Evolutionary conservation across 768 basidiomycete genomes (phyloP).

Genomic region (Pleurotus ostreatus): DNA sequence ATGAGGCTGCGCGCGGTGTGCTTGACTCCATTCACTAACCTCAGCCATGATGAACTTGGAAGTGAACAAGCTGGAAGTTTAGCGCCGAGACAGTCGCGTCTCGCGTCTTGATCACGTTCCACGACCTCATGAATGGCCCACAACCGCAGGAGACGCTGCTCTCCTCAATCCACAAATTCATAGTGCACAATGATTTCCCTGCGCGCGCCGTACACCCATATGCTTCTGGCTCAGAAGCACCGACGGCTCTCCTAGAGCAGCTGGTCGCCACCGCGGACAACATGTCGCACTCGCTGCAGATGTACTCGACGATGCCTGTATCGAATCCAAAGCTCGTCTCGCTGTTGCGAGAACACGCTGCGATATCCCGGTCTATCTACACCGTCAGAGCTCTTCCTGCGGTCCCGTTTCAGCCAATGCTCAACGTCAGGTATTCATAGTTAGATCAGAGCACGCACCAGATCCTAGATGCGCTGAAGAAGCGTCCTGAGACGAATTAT

Average conservation of each 20-base stretch:
- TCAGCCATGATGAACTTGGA: too few relatives aligned
- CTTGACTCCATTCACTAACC: too few relatives aligned
- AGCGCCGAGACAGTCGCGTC: background rate
- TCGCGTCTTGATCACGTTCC: background rate
- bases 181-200: constrained; percentile 28
- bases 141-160: constrained; percentile 30
- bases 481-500: constrained; percentile 44
- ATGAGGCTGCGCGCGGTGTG: too few relatives aligned
- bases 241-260: constrained; percentile 42
- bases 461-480: constrained; percentile 42
- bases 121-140: constrained; percentile 1
- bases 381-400: constrained; percentile 35
- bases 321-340: constrained; percentile 67
- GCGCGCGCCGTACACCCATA: constrained; percentile 40
- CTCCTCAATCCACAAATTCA: constrained; percentile 39
- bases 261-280: constrained; percentile 49
- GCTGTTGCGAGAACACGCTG: constrained; percentile 59
- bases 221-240: constrained; percentile 34
- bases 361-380: constrained; percentile 47
- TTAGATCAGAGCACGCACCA: constrained; percentile 51
- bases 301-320: constrained; percentile 45
- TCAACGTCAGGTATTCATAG: constrained; percentile 28
- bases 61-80: background rate
- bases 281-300: constrained; percentile 48
- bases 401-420: constrained; percentile 8